A percentile compares a stretch with the other conserved stretches of the same genome.
phyloP scores from a whole-genome alignment of 106 monocot genomes.

The Hemerocallis citrina region DNA sequence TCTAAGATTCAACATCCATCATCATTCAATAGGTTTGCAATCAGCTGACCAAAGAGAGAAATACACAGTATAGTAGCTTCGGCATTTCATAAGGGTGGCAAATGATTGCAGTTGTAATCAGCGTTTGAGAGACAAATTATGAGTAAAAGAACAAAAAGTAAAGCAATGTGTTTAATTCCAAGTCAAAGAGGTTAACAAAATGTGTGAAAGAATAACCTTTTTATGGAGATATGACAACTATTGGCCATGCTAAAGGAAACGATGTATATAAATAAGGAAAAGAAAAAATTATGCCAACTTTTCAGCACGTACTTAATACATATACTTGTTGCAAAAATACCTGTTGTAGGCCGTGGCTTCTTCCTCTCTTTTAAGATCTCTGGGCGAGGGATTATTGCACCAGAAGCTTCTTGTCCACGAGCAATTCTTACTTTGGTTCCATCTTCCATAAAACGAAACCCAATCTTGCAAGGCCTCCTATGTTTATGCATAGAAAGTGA shows the following conservation, averaged over 20 bases:
- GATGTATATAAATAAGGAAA: neutral
- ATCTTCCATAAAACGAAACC: conserved; percentile 75
- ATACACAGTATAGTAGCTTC: too few relatives aligned
- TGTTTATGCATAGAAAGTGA: neutral
- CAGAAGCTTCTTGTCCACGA: conserved; percentile 75
- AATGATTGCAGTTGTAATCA: too few relatives aligned
- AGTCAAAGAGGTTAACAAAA: too few relatives aligned
- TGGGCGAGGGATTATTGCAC: conserved; percentile 77
- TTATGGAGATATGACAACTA: neutral
- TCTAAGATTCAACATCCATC: too few relatives aligned
- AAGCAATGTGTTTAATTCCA: too few relatives aligned
- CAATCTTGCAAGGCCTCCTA: conserved; percentile 90
- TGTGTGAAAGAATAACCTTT: neutral
- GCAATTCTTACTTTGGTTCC: conserved; percentile 83
- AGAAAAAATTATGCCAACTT: neutral
- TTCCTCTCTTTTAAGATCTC: conserved; percentile 81
- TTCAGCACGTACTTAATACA: neutral
- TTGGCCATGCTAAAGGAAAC: neutral
- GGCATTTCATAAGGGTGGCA: too few relatives aligned
- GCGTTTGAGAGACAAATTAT: too few relatives aligned
- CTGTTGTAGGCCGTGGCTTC: conserved; percentile 68
- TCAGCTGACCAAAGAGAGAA: too few relatives aligned
- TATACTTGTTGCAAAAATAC: conserved; percentile 21
- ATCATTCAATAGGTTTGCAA: too few relatives aligned
- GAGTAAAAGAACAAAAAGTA: too few relatives aligned